Conservation (phyloP, 345 rosid species). For the Brassica rapa region DNA sequence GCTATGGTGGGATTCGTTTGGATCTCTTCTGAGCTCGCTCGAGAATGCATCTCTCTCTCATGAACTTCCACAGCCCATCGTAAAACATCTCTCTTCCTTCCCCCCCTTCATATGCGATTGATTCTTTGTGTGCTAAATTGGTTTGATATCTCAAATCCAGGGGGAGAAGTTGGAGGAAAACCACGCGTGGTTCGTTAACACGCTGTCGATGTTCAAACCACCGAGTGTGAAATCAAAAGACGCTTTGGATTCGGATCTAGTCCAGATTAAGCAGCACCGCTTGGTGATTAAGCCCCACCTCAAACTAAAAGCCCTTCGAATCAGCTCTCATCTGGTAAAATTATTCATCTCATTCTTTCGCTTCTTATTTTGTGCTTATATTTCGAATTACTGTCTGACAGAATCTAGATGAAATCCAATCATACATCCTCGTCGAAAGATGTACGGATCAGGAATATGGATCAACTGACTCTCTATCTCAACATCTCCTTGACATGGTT, state of each 20-base stretch:
- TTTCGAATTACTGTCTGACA: conserved; percentile 32
- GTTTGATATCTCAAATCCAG: conserved; percentile 42
- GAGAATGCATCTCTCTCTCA: conserved; percentile 61
- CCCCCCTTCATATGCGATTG: background rate
- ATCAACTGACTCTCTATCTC: conserved; percentile 48
- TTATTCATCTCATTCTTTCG: no score
- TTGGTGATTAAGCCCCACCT: conserved; percentile 58
- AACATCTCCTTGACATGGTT: conserved; percentile 65
- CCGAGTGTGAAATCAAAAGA: conserved; percentile 71
- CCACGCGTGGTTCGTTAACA: background rate
- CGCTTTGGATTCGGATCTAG: conserved; percentile 60
- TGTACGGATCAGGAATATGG: conserved; percentile 41
- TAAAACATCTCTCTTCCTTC: conserved; percentile 35
- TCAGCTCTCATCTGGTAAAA: conserved; percentile 60
- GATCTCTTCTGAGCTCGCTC: conserved; percentile 61
- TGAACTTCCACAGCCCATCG: conserved; percentile 58
- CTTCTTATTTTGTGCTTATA: no score
- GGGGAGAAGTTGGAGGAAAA: conserved; percentile 56
- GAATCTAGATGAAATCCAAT: conserved; percentile 91
- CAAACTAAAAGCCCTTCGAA: conserved; percentile 64
- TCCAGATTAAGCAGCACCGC: conserved; percentile 63
- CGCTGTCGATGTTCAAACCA: conserved; percentile 35
- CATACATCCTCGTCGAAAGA: conserved; percentile 85
- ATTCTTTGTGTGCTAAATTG: background rate
- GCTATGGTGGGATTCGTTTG: conserved; percentile 87